Percentiles rank a stretch among this genome's conserved stretches.
These are phyloP conservation scores for Leccinum incarnatum DNA, from an alignment of 768 basidiomycete genomes.

Conservation along the genomic window DNA sequence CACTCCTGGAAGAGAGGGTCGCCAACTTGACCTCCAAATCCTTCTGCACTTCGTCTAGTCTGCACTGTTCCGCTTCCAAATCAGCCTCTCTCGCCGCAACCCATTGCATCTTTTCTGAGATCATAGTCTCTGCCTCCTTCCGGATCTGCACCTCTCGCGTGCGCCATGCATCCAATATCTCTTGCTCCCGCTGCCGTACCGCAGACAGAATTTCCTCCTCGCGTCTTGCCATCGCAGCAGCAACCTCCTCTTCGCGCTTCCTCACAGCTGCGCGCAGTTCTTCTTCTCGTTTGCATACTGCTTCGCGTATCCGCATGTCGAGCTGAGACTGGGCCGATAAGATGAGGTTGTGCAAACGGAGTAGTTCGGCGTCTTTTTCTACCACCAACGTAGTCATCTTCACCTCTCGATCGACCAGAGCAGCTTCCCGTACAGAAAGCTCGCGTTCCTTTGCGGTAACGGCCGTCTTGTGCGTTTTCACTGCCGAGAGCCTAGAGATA, in stretches of 20 bases:
- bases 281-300: slow-evolving; percentile 61
- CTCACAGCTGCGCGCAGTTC: slow-evolving; percentile 63
- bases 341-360: slow-evolving; percentile 44
- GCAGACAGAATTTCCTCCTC: slow-evolving; percentile 74
- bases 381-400: slow-evolving; percentile 44
- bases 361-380: slow-evolving; percentile 62
- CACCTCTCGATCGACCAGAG: slow-evolving; percentile 54
- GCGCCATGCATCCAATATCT: slow-evolving; percentile 60
- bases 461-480: slow-evolving; percentile 60
- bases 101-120: slow-evolving; percentile 45
- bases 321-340: slow-evolving; percentile 39
- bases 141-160: slow-evolving; percentile 49
- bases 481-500: slow-evolving; percentile 50
- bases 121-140: slow-evolving; percentile 43
- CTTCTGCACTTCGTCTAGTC: too few species aligned
- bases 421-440: slow-evolving; percentile 53
- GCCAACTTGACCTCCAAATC: too few species aligned
- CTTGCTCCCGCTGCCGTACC: slow-evolving; percentile 59
- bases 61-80: slow-evolving; percentile 47
- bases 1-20: too few species aligned
- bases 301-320: slow-evolving; percentile 51
- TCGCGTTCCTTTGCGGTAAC: slow-evolving; percentile 63
- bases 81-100: slow-evolving; percentile 52
- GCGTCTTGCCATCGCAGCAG: slow-evolving; percentile 56
- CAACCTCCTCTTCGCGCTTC: slow-evolving; percentile 70